A percentile compares a stretch with the other conserved stretches of the same genome.
Evolutionary conservation across 352 stramenopile genomes (phyloP).

Genomic region (Chrysophaeum taylorii): DNA sequence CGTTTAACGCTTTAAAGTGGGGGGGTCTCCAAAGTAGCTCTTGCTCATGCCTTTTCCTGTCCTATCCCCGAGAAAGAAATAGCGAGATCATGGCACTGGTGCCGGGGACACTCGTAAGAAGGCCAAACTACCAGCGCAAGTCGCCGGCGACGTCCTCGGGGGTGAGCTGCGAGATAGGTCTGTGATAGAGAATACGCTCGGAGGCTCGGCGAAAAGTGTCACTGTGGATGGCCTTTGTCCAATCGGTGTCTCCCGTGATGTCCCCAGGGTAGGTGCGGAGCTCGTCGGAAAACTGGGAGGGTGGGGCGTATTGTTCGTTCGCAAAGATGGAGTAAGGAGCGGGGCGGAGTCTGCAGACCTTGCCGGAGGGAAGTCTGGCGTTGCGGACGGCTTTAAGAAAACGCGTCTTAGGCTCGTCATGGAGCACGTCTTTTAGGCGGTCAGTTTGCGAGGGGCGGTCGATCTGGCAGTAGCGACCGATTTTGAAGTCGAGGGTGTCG

Average conservation of each 20-base stretch:
- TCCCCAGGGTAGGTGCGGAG: background rate
- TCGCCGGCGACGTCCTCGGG: background rate
- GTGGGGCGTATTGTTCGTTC: background rate
- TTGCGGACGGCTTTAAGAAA: constrained; percentile 62
- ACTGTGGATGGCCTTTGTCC: background rate
- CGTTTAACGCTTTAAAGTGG: no score
- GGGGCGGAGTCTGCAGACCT: constrained; percentile 47
- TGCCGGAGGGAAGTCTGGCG: constrained; percentile 58
- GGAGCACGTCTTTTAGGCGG: constrained; percentile 59
- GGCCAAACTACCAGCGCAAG: background rate
- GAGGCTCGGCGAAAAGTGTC: background rate
- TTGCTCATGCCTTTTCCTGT: no score
- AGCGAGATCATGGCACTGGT: no score
- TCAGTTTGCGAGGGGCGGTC: constrained; percentile 57
- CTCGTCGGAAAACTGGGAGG: background rate
- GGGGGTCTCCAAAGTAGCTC: no score
- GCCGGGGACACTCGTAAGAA: no score
- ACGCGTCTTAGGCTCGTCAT: constrained; percentile 44
- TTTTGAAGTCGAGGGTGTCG: constrained; percentile 72
- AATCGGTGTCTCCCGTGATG: background rate
- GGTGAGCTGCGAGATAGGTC: background rate
- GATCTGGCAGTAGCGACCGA: constrained; percentile 65
- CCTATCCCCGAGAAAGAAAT: no score
- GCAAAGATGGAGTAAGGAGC: constrained; percentile 55
- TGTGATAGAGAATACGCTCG: background rate